Evolutionary conservation across 2,329 filamentous ascomycete species (phyloP).

Genomic region (Talaromyces sp.): DNA sequence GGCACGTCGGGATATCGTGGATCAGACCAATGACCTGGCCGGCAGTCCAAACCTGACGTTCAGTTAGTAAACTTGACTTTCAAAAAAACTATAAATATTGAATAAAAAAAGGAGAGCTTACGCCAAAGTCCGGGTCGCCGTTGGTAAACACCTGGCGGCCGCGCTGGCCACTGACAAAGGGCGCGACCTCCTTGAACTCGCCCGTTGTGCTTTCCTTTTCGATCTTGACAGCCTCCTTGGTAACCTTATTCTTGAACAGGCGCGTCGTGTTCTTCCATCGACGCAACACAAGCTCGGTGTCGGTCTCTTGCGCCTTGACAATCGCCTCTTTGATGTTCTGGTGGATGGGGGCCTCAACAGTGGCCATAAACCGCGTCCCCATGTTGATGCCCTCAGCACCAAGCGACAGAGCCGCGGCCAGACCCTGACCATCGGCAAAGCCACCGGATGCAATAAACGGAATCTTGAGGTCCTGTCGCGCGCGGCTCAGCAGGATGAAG

Average conservation of each 20-base stretch:
- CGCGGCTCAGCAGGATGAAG: constrained; percentile 66
- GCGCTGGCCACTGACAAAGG: constrained; percentile 81
- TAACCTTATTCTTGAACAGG: constrained; percentile 85
- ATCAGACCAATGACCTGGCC: constrained; percentile 91
- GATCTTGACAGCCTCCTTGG: constrained; percentile 69
- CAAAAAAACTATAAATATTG: too few species aligned
- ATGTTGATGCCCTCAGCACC: constrained; percentile 96
- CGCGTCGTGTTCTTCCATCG: constrained; percentile 91
- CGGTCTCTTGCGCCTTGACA: constrained; percentile 78
- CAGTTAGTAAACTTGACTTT: constrained; percentile 9
- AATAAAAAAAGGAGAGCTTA: constrained; percentile 43
- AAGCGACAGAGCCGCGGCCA: constrained; percentile 82
- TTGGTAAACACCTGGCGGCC: constrained; percentile 88
- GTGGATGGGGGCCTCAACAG: constrained; percentile 87
- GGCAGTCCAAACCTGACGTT: constrained; percentile 81
- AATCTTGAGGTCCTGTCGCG: constrained; percentile 73
- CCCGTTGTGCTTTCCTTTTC: constrained; percentile 77
- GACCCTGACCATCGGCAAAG: constrained; percentile 88
- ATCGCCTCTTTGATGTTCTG: constrained; percentile 90
- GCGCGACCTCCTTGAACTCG: constrained; percentile 83
- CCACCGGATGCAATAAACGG: constrained; percentile 96
- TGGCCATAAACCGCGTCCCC: constrained; percentile 98
- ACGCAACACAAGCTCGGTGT: constrained; percentile 81
- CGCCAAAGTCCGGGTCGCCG: constrained; percentile 83
- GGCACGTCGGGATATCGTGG: constrained; percentile 74